Percentiles rank a stretch among this genome's conserved stretches.
These are phyloP conservation scores for Phytophthora crassamura DNA, from an alignment of 352 stramenopile species.

Conservation along the genomic window DNA sequence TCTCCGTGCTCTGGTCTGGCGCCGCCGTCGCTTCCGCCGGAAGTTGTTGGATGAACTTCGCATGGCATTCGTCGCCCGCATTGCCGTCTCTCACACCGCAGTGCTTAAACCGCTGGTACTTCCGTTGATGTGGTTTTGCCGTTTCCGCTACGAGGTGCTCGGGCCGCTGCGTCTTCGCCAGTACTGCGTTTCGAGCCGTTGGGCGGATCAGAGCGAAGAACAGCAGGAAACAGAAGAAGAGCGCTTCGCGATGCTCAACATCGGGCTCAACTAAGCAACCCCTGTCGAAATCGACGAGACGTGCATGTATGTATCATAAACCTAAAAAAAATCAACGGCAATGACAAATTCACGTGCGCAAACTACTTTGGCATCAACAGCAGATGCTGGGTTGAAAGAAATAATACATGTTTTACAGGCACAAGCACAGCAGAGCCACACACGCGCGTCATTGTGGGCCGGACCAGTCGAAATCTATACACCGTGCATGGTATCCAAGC, in stretches of 20 bases:
- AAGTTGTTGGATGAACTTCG: slow-evolving; percentile 24
- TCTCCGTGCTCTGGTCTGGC: slow-evolving; percentile 24
- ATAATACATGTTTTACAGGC: slow-evolving; percentile 7
- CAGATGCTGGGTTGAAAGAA: too few relatives aligned
- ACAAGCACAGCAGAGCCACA: not conserved
- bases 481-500: too few relatives aligned
- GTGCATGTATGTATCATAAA: too few relatives aligned
- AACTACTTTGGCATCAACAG: too few relatives aligned
- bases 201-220: slow-evolving; percentile 16
- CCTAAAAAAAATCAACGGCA: too few relatives aligned
- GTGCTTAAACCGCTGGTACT: slow-evolving; percentile 20
- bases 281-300: too few relatives aligned
- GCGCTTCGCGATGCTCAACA: slow-evolving; percentile 11
- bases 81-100: not conserved
- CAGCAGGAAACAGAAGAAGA: slow-evolving; percentile 27
- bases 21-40: slow-evolving; percentile 24
- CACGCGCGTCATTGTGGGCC: too few relatives aligned
- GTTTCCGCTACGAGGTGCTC: slow-evolving; percentile 16
- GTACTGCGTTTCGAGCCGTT: slow-evolving; percentile 22
- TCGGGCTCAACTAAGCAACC: slow-evolving; percentile 23
- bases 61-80: slow-evolving; percentile 7
- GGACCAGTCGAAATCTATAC: too few relatives aligned
- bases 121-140: slow-evolving; percentile 25
- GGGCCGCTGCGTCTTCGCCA: slow-evolving; percentile 13
- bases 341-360: too few relatives aligned